phyloP scores from a whole-genome alignment of 108 stramenopile genomes.

The Discostella stelligeroides region DNA sequence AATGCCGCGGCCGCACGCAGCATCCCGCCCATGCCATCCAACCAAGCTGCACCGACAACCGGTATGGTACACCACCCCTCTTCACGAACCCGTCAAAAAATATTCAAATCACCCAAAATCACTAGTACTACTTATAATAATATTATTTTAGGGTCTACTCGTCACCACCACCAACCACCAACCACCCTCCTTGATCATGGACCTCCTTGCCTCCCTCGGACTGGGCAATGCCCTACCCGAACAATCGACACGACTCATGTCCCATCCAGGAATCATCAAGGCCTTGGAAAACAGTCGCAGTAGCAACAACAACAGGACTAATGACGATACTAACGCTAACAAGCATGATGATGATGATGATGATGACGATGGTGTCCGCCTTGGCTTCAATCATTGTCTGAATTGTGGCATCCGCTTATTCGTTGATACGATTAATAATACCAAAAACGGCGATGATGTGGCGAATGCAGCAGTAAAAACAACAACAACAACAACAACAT shows the following conservation, averaged over 20 bases:
- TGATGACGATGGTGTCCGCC: constrained; percentile 19
- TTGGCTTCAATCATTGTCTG: constrained; percentile 41
- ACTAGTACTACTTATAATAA: too few species aligned
- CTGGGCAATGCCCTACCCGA: constrained; percentile 64
- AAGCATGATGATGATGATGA: not conserved
- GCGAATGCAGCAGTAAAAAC: constrained; percentile 26
- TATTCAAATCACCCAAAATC: too few species aligned
- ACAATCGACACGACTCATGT: constrained; percentile 58
- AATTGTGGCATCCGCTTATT: constrained; percentile 28
- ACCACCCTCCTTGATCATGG: constrained; percentile 44
- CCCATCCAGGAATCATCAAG: constrained; percentile 38
- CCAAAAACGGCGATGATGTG: constrained; percentile 36
- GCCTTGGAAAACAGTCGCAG: constrained; percentile 21
- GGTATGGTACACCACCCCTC: too few species aligned
- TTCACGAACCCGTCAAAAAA: too few species aligned
- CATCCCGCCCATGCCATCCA: too few species aligned
- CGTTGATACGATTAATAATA: not conserved
- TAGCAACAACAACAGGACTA: too few species aligned
- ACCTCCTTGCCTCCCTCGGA: constrained; percentile 63
- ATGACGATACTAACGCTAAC: too few species aligned
- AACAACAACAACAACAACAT: constrained; percentile 27
- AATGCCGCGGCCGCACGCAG: too few species aligned
- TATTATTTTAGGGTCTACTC: too few species aligned
- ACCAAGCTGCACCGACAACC: too few species aligned
- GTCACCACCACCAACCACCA: too few species aligned